Evolutionary conservation across 2,329 filamentous ascomycete genomes (phyloP).

Genomic region (Pseudogymnoascus destructans): DNA sequence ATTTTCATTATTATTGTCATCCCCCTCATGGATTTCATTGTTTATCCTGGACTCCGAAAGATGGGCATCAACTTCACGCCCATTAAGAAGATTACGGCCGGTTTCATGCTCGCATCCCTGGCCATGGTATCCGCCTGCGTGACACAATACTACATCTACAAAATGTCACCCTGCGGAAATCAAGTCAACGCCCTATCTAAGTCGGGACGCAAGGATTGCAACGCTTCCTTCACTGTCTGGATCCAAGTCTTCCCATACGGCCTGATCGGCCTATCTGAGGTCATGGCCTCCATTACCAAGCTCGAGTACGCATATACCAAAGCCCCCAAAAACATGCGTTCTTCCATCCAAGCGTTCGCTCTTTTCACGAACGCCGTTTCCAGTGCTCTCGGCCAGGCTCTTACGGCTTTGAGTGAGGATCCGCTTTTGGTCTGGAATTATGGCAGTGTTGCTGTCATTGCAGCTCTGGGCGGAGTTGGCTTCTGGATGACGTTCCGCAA

Average conservation of each 20-base stretch:
- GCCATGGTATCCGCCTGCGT: conserved; percentile 47
- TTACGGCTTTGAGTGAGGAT: conserved; percentile 47
- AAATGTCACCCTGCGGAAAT: conserved; percentile 45
- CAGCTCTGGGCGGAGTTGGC: conserved; percentile 44
- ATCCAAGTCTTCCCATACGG: conserved; percentile 35
- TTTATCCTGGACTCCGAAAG: conserved; percentile 57
- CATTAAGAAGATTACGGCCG: conserved; percentile 60
- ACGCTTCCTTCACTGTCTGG: conserved; percentile 52
- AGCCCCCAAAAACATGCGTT: conserved; percentile 68
- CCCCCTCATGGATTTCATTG: conserved; percentile 51
- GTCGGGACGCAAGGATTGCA: background rate
- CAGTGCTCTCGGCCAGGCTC: conserved; percentile 56
- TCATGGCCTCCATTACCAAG: conserved; percentile 45
- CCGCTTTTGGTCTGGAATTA: conserved; percentile 64
- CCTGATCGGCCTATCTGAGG: conserved; percentile 43
- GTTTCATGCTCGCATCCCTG: conserved; percentile 51
- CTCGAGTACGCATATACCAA: conserved; percentile 69
- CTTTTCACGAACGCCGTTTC: conserved; percentile 60
- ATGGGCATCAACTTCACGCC: conserved; percentile 54
- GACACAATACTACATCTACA: conserved; percentile 51
- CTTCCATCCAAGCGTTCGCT: conserved; percentile 56
- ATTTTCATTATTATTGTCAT: conserved; percentile 65
- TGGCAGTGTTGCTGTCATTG: conserved; percentile 45
- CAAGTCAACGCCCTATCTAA: conserved; percentile 31
- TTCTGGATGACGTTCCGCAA: conserved; percentile 58